Evolutionary conservation across 2,329 filamentous ascomycete species (phyloP).

Genomic region (Colletotrichum trifolii): DNA sequence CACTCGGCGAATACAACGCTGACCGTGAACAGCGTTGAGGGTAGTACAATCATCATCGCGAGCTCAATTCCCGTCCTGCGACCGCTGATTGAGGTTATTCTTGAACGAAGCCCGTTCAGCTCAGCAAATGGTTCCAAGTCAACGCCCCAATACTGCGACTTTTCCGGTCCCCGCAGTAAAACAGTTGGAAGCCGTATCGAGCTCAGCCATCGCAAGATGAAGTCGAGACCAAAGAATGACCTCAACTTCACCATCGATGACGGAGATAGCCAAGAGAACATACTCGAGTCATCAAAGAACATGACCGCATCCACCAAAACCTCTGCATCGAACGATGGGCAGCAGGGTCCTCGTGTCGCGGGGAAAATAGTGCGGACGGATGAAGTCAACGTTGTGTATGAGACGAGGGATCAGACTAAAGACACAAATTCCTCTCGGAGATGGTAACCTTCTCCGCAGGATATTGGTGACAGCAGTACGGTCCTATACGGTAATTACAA

Average conservation of each 20-base stretch:
- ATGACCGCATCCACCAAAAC: background rate
- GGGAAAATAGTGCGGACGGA: no score
- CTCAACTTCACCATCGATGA: constrained; percentile 30
- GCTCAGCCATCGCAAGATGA: constrained; percentile 23
- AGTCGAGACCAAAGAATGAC: constrained; percentile 20
- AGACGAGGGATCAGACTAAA: no score
- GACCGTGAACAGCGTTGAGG: constrained; percentile 43
- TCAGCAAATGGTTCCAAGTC: constrained; percentile 7
- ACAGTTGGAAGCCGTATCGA: background rate
- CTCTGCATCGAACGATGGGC: background rate
- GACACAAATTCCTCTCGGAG: no score
- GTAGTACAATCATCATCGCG: constrained; percentile 49
- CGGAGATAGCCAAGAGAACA: constrained; percentile 33
- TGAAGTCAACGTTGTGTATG: no score
- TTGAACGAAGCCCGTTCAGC: constrained; percentile 18
- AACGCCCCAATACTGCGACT: constrained; percentile 1
- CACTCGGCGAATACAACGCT: background rate
- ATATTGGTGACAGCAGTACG: no score
- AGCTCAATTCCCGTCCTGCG: constrained; percentile 49
- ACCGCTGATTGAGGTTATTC: constrained; percentile 39
- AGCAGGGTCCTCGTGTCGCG: no score
- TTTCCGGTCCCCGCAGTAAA: constrained; percentile 2
- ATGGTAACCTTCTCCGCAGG: no score
- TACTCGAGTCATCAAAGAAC: constrained; percentile 1
- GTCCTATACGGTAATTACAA: no score